Percentiles rank a stretch among this genome's conserved stretches.
Conservation (phyloP, 108 stramenopile species). For the Cyclotella baltica region DNA sequence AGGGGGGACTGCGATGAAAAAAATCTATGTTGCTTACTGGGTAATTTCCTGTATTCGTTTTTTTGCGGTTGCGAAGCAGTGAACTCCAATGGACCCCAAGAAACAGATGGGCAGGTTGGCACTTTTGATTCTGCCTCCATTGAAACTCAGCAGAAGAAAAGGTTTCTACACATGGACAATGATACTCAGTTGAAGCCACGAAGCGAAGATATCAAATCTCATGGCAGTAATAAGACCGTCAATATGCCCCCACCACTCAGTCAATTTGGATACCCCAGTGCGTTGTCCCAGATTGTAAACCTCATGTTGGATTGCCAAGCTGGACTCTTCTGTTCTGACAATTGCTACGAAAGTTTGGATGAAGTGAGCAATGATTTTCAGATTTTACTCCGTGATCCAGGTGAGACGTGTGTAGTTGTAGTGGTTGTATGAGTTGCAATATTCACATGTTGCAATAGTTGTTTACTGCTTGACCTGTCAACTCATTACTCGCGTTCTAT, state of each 20-base stretch:
- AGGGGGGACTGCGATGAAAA: not conserved
- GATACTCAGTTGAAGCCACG: not conserved
- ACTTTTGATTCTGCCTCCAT: not conserved
- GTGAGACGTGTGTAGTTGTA: no score
- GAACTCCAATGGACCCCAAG: not conserved
- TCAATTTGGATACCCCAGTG: conserved; percentile 9
- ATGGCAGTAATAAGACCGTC: not conserved
- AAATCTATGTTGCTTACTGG: not conserved
- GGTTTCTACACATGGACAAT: no score
- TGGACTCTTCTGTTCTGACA: not conserved
- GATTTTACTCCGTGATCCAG: conserved; percentile 29
- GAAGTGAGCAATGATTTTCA: conserved; percentile 24
- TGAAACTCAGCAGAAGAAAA: not conserved
- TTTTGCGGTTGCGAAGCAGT: not conserved
- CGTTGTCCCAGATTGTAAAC: conserved; percentile 17
- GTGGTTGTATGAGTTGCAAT: no score
- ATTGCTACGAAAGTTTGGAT: conserved; percentile 19
- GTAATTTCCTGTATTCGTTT: not conserved
- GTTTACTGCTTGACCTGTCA: no score
- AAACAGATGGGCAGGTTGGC: not conserved
- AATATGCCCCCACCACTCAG: not conserved
- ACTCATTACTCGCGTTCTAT: no score
- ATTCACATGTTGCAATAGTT: no score
- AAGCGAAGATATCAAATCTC: not conserved
- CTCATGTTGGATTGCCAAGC: conserved; percentile 14